Base-by-base conservation (phyloP, 139 green algal species). In the Chlorella sorokiniana region DNA sequence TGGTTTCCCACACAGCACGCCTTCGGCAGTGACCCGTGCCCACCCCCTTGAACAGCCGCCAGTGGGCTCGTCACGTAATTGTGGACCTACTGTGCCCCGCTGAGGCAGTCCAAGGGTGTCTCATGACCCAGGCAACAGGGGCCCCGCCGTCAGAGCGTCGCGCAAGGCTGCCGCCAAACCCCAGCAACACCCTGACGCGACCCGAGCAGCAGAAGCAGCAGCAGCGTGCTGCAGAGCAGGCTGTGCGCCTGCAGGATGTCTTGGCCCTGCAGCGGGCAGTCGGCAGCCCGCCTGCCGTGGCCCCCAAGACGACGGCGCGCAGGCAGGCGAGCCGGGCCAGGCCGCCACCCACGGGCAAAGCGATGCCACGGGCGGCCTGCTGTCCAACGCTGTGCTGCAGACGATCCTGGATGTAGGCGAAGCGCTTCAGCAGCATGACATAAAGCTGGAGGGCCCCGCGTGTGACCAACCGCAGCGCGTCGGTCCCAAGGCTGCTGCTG, bases 161-260 rank as follows among this genome's bases (percentile, higher is more conserved):
- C 56, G 18, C 16, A 65, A 79, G 71, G 38, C 59, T 81, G 40
- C 75, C 75, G 41, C 75, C 75, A 29, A 81, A 59, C 75, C 75
- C 75, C 29, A 41, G 40, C 59, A 62, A 33, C 42, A 81, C 75
- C 1, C 11, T 48, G n/a, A 31, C 20, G 9, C 75, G 40, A 31
- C 75, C 59, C 5, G 56, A 81, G 56, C 75, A 63, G 59, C 56
- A 44, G 40, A 56, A 25, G 2, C 33, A 68, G 27, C 51, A 29
- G 52, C 73, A 79, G 37, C 59, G 73, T 14, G 56, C 61, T 4
- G 59, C 75, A 20, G 59, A 81, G n/a, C 37, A 45, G 18, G 54
- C 73, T 45, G 73, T 64, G 3, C 27, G 25, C 2, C 37, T 69
- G 73, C 73, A 79, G 38, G 73, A 79, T 68, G 71, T 45, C 3